Base-by-base conservation (phyloP, 352 stramenopile genomes). In the Globisporangium recalcitrans region DNA sequence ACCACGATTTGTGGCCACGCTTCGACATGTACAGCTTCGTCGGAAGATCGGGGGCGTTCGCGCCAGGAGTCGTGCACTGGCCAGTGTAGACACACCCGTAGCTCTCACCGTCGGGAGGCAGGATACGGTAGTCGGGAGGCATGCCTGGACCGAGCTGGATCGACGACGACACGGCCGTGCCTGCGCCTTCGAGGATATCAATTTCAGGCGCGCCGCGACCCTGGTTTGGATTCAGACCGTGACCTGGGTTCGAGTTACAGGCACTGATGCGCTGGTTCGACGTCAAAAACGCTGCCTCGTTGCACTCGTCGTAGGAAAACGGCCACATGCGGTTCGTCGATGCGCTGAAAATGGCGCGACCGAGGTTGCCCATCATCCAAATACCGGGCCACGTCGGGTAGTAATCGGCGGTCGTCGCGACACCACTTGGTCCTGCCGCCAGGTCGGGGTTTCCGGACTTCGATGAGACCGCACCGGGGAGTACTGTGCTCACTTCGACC, bases 301-400 rank as follows among this genome's bases (percentile, higher is more conserved):
- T 87, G 65, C 96, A 99, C 48, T 81, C 77, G 64, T 98, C 78
- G 70, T 97, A 98, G 48, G 85, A 97, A 80, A 94, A 99, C 1
- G 97, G 97, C 96, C 96, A 99, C 65, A 98, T 93, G 58, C 94
- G 90, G 52, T 91, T 91, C 22, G 92, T 98, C 0, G 85, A 97
- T 0, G 78, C 86, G 58, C 92, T 95, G 71, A 98, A 99, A n/a
- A 97, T 98, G 10, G 95, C 92, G 40, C 96, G 73, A n/a, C 93
- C 95, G 13, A 99, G 72, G 76, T 98, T 98, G 7, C 96, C 96
- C 56, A 99, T 77, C 51, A 98, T 73, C 95, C 96, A 99, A 64
- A 98, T 90, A 9, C 95, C 95, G 0, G 96, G 96, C 88, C 96
- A 99, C 54, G 82, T 89, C 32, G 83, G 82, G 65, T 93, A 93